Base-by-base conservation (phyloP, 2,329 filamentous ascomycete species). In the Cyclaneusma minus region DNA sequence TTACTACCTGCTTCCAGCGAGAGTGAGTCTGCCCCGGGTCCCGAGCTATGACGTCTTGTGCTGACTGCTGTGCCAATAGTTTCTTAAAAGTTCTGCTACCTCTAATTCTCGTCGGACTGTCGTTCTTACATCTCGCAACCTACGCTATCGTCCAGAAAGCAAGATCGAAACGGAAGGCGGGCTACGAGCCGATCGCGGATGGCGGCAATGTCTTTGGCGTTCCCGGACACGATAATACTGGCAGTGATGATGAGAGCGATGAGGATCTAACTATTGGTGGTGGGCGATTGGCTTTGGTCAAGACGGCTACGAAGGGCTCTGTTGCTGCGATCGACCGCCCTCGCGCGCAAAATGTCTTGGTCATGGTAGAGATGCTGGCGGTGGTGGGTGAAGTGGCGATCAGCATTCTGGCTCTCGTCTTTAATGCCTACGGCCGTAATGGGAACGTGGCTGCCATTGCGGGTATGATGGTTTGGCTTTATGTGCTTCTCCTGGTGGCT, bases 71-170 rank as follows among this genome's bases (percentile, higher is more conserved):
- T n/a, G n/a, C 29, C 33, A 36, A 32, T 48, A 87, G 81, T 50
- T 85, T 80, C 50, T 66, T 92, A 28, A 75, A 81, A 51, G 70
- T 81, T 33, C 59, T 92, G 24, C 62, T 95, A 29, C 89, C 89
- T 29, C 58, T 89, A 33, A 55, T 74, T 34, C 61, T 77, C 31
- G 68, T 84, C 50, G 64, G 55, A 35, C 40, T 78, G 14, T 95
- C 89, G 5, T 49, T 85, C 37, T 47, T 79, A 27, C 61, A 72
- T 39, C 64, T 93, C 30, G 39, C 64, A 31, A 46, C 64, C 39
- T 69, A 75, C 44, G 56, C 64, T 39, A 49, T 70, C 36, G 56
- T 60, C 32, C 64, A 63, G 30, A 56, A 59, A 34, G 49, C 62
- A 35, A 54, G 56, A 38, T 56, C 60, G 49, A 65, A 62, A 53